Evolutionary conservation across 176 grass and related monocot genomes (phyloP), one percentile per base, ranked within the genome.

Genomic region (Luzula sylvatica): DNA sequence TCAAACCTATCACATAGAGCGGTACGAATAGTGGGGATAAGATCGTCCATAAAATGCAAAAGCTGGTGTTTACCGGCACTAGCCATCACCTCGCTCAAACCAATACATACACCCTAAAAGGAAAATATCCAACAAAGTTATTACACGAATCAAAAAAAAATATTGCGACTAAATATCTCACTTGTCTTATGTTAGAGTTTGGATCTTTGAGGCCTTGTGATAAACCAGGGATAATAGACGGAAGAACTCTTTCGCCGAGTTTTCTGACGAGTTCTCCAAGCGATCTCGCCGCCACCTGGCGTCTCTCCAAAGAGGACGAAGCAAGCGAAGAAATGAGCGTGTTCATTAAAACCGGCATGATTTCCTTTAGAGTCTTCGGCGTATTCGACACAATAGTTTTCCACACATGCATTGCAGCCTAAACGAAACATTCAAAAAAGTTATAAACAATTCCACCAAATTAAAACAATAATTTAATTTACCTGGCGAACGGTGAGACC

Each of bases 311-410:
- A 49, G 90, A 89, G 71, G 84, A 76, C 55, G 90, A 96, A 9
- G 90, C 90, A 65, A 96, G 84, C 73, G 90, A 96, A 42, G 78
- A 89, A 66, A 96, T 96, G 26, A 96, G 78, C 13, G 81, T 96
- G 61, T 82, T 79, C 90, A 96, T 96, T 44, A 96, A 66, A 56
- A 96, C 81, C 46, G 84, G 81, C 90, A 96, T 96, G 56, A 96
- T 96, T 76, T 96, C 90, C 60, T 96, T 96, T 11, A 96, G 64
- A 68, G 90, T 96, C 69, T 66, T 86, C 58, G 90, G 90, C 59
- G 90, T 96, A 78, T 96, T 96, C 67, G 77, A 80, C 58, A 96
- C 90, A 23, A 96, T 89, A 38, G 90, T 96, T 72, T 96, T 96
- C 90, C 90, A 96, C 29, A 96, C 90, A 68, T 96, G 81, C 55